Evolutionary conservation across 805 yeast species (phyloP), one percentile per base, ranked within the genome.

Genomic region (Saccharomycopsis sp.): DNA sequence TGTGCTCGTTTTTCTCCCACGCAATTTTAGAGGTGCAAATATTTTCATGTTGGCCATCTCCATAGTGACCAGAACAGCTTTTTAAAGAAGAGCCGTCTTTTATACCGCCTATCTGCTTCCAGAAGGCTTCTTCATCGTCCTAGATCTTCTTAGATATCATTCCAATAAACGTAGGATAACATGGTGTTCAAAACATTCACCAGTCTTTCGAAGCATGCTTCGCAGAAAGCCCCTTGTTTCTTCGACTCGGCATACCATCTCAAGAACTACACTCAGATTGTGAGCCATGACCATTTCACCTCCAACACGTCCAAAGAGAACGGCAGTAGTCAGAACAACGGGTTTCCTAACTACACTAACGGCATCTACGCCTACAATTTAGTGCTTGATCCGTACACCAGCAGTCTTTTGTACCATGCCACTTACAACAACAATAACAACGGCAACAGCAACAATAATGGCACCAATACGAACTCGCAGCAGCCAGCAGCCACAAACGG

Each of bases 201-300:
- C 15, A 61, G 44, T 34, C 22, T 62, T 23, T 52, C 57, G n/a
- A 59, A 57, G 44, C 53, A 53, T 19, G 58, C 63, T 17, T 49
- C 60, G n/a, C 52, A 57, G 5, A 62, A 62, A 44, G 62, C 62
- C 2, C 64, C 64, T 8, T 59, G 62, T 9, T 62, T 62, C 49
- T 62, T 62, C 54, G 64, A 62, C 25, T 57, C 61, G 17, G 54
- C 64, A 1, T 62, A 59, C 23, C 64, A 62, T 56, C 50, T 62
- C 17, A 49, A 58, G 44, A 59, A 59, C 56, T 62, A 62, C 58
- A 59, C 62, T 19, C 62, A 59, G 54, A 50, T 58, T 5, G 58
- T 51, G 12, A 22, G 54, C 47, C 62, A 63, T 9, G 64, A 62
- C 15, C 38, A 57, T 15, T 62, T 62, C 56, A 62, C 61, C 29